A percentile compares a stretch with the other conserved stretches of the same genome.
phyloP scores from a whole-genome alignment of 345 rosid genomes.

The Kandelia obovata region DNA sequence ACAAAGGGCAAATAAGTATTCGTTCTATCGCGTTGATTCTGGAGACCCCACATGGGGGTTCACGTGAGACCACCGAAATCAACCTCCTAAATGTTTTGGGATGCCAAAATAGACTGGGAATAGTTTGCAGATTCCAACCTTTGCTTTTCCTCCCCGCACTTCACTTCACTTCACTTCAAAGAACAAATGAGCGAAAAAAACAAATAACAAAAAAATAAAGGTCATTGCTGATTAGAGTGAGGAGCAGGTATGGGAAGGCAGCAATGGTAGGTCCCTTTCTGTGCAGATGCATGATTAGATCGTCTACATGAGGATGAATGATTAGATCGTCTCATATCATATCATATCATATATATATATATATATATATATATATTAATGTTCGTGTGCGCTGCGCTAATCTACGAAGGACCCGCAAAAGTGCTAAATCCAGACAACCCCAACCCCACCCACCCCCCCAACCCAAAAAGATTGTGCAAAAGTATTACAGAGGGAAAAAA shows the following conservation, averaged over 20 bases:
- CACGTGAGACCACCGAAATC: too few species aligned
- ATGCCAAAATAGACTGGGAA: too few species aligned
- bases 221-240: background rate
- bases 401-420: conserved; percentile 21
- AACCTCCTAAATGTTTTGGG: too few species aligned
- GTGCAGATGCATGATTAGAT: conserved; percentile 26
- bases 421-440: conserved; percentile 24
- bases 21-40: too few species aligned
- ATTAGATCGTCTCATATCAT: conserved; percentile 2
- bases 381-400: conserved; percentile 1
- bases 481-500: conserved; percentile 1
- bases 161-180: background rate
- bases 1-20: background rate
- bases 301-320: conserved; percentile 2
- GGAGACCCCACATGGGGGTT: too few species aligned
- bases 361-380: background rate
- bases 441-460: conserved; percentile 3
- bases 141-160: background rate
- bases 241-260: conserved; percentile 25
- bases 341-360: conserved; percentile 13
- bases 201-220: too few species aligned
- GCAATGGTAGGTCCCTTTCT: conserved; percentile 20
- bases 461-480: conserved; percentile 13
- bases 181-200: background rate
- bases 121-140: background rate